phyloP scores from a whole-genome alignment of 2,329 filamentous ascomycete genomes.

The Cladosporium oxysporum region DNA sequence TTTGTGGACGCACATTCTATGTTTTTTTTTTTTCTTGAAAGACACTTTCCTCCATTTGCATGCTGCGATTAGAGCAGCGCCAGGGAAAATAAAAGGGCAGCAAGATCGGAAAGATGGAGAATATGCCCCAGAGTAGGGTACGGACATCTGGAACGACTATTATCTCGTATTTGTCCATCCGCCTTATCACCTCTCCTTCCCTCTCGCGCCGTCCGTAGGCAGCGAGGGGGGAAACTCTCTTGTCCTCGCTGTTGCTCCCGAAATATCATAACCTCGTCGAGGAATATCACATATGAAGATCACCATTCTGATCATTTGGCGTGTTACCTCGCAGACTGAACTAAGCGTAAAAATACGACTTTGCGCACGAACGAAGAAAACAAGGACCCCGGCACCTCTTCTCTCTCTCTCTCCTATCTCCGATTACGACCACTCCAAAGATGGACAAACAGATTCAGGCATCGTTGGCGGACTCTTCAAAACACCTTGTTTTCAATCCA shows the following conservation, averaged over 20 bases:
- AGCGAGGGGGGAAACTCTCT: neutral
- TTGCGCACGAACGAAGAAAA: neutral
- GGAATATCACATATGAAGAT: neutral
- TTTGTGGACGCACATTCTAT: conserved; percentile 8
- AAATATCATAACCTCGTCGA: neutral
- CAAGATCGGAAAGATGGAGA: conserved; percentile 5
- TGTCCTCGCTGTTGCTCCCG: neutral
- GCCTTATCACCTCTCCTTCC: neutral
- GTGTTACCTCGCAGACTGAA: neutral
- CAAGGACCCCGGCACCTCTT: neutral
- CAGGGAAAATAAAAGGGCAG: neutral
- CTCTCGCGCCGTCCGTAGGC: neutral
- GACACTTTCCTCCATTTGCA: conserved; percentile 8
- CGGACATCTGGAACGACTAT: conserved; percentile 7
- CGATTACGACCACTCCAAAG: neutral
- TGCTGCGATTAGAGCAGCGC: conserved; percentile 11
- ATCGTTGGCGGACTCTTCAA: neutral
- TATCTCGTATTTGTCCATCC: conserved; percentile 4
- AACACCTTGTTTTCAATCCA: neutral
- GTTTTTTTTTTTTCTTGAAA: conserved; percentile 9
- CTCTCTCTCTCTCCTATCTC: neutral
- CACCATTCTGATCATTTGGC: conserved; percentile 8
- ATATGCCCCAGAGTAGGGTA: conserved; percentile 7
- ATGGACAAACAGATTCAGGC: neutral
- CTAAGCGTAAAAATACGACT: neutral